Percentiles rank a stretch among this genome's conserved stretches.
Conservation (phyloP, 345 rosid species). For the Gossypium mustelinum region DNA sequence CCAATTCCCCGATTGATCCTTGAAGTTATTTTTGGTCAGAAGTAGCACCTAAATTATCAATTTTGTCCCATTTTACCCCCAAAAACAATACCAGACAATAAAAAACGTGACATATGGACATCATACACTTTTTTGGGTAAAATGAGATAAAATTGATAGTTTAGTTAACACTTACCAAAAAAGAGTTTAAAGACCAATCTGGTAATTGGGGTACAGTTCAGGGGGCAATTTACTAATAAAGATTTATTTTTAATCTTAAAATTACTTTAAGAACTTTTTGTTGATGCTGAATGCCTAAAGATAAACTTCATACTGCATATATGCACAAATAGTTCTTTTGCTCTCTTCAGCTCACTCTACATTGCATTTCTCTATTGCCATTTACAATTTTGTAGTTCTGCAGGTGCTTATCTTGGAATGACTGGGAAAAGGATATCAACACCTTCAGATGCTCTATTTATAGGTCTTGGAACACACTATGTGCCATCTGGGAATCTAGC, state of each 20-base stretch:
- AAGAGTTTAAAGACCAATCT: no score
- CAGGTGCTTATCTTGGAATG: slow-evolving; percentile 92
- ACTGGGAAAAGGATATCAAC: slow-evolving; percentile 84
- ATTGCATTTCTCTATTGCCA: not conserved
- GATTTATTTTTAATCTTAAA: not conserved
- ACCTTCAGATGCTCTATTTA: slow-evolving; percentile 78
- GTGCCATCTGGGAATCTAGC: slow-evolving; percentile 65
- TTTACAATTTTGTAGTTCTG: slow-evolving; percentile 14
- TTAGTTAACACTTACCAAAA: no score
- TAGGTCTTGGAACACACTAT: slow-evolving; percentile 82
- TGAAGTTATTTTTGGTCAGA: no score
- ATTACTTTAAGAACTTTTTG: not conserved
- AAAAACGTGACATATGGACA: no score
- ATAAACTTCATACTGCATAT: not conserved
- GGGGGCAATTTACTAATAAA: no score
- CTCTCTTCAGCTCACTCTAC: not conserved
- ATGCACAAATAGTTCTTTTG: not conserved
- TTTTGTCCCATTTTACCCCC: no score
- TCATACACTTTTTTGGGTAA: no score
- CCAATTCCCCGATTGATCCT: no score
- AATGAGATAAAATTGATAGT: no score
- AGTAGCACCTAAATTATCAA: no score
- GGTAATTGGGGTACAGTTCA: no score
- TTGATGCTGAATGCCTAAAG: not conserved
- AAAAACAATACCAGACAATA: no score